A percentile compares a stretch with the other conserved stretches of the same genome.
Conservation (phyloP, 177 flowering plant genomes). For the Vitis hybrid region DNA sequence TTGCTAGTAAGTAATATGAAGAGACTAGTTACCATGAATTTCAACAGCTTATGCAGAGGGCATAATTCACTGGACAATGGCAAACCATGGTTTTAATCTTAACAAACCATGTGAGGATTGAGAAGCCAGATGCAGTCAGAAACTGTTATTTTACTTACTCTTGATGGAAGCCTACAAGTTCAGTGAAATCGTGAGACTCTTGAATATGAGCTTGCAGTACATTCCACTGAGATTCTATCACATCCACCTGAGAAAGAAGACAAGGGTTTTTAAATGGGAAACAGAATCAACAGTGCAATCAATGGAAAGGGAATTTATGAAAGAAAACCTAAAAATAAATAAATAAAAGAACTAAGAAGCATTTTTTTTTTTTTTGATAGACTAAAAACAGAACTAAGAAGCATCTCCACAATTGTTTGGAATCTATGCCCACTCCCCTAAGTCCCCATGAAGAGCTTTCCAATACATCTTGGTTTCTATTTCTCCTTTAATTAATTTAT, state of each 20-base stretch:
- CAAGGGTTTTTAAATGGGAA: neutral
- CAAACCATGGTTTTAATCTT: no score
- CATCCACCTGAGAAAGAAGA: constrained; percentile 71
- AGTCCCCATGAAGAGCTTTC: neutral
- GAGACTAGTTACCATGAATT: no score
- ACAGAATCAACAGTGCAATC: neutral
- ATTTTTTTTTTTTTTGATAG: neutral
- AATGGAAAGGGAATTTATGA: neutral
- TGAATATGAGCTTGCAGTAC: constrained; percentile 82
- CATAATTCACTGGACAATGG: no score
- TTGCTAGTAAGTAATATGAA: no score
- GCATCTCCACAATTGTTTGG: neutral
- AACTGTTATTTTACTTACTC: constrained; percentile 59
- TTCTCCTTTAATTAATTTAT: neutral
- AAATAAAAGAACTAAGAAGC: neutral
- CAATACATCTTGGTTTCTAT: neutral
- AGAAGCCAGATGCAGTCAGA: neutral
- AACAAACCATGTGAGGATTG: no score
- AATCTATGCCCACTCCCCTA: neutral
- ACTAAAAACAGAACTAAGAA: neutral
- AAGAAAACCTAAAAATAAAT: no score
- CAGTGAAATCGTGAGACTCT: constrained; percentile 90
- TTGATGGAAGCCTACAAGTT: constrained; percentile 92
- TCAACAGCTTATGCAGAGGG: no score
- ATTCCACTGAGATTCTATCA: constrained; percentile 98